Conservation (phyloP, 2,329 filamentous ascomycete genomes). For the Domatiomyces catenatus region DNA sequence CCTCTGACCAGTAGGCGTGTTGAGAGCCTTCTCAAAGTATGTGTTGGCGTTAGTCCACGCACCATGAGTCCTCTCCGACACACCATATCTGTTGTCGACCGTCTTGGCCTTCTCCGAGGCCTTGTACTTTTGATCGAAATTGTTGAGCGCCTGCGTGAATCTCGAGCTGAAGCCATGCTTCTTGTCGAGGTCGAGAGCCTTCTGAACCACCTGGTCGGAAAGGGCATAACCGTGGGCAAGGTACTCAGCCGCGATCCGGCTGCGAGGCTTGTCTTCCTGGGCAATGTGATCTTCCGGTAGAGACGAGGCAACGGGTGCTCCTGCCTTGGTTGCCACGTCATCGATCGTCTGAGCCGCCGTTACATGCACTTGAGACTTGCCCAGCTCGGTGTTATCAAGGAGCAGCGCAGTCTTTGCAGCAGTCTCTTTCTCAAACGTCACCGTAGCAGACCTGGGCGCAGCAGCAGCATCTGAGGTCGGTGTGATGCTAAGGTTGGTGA, state of each 20-base stretch:
- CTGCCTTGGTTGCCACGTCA: conserved; percentile 45
- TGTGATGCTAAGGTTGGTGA: conserved; percentile 64
- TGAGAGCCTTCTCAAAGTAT: conserved; percentile 89
- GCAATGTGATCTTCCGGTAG: conserved; percentile 48
- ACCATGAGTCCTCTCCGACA: conserved; percentile 55
- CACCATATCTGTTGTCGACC: conserved; percentile 70
- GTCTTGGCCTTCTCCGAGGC: conserved; percentile 74
- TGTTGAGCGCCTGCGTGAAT: conserved; percentile 61
- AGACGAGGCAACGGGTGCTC: conserved; percentile 37
- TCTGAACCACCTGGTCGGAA: conserved; percentile 60
- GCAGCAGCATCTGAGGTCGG: conserved; percentile 38
- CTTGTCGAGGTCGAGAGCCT: conserved; percentile 72
- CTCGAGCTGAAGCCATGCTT: conserved; percentile 71
- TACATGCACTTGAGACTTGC: conserved; percentile 61
- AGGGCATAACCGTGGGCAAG: conserved; percentile 87
- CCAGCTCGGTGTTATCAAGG: conserved; percentile 91
- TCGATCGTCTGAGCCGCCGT: conserved; percentile 53
- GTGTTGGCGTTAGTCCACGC: conserved; percentile 56
- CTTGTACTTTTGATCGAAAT: conserved; percentile 73
- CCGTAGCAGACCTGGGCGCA: conserved; percentile 67
- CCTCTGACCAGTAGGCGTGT: conserved; percentile 75
- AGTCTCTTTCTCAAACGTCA: conserved; percentile 92
- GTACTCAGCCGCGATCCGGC: conserved; percentile 89
- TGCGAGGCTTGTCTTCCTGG: conserved; percentile 93
- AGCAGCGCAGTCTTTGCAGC: conserved; percentile 94